Conservation (phyloP, 2,329 filamentous ascomycete species). For the Cladophialophora psammophila region DNA sequence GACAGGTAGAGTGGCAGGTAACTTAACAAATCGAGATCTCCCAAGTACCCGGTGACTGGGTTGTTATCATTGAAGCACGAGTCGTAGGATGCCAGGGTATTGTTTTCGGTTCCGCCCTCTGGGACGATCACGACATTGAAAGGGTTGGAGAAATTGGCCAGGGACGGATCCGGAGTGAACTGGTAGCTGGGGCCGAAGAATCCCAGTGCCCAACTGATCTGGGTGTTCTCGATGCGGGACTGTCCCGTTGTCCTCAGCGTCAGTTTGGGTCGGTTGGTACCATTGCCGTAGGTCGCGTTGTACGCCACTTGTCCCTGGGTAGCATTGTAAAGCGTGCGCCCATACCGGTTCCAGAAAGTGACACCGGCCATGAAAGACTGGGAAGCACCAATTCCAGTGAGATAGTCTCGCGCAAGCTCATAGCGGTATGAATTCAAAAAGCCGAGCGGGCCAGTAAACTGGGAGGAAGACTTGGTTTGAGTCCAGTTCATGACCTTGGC, state of each 20-base stretch:
- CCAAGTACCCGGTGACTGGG: conserved; percentile 48
- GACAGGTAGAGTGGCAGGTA: conserved; percentile 58
- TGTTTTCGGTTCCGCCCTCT: conserved; percentile 60
- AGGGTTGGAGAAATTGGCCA: conserved; percentile 52
- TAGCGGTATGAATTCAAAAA: conserved; percentile 64
- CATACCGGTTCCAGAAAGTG: conserved; percentile 63
- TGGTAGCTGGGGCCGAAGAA: conserved; percentile 60
- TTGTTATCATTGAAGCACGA: conserved; percentile 51
- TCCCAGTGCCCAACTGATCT: conserved; percentile 61
- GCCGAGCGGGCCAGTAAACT: conserved; percentile 57
- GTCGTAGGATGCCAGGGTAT: conserved; percentile 61
- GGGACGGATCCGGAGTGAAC: conserved; percentile 44
- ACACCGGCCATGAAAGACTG: conserved; percentile 61
- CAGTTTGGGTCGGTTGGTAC: conserved; percentile 57
- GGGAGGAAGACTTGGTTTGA: conserved; percentile 44
- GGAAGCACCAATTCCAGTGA: conserved; percentile 59
- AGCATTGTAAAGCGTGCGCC: conserved; percentile 61
- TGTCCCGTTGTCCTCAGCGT: conserved; percentile 63
- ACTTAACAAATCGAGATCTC: conserved; percentile 47
- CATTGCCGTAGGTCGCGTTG: conserved; percentile 55
- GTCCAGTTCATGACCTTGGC: conserved; percentile 59
- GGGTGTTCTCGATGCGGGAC: conserved; percentile 62
- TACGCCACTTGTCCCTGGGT: conserved; percentile 58
- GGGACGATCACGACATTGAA: conserved; percentile 59
- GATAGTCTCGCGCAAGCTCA: conserved; percentile 51